These are phyloP conservation scores for Takashimella koratensis DNA, from an alignment of 1,284 basidiomycete genomes.

Conservation along the genomic window DNA sequence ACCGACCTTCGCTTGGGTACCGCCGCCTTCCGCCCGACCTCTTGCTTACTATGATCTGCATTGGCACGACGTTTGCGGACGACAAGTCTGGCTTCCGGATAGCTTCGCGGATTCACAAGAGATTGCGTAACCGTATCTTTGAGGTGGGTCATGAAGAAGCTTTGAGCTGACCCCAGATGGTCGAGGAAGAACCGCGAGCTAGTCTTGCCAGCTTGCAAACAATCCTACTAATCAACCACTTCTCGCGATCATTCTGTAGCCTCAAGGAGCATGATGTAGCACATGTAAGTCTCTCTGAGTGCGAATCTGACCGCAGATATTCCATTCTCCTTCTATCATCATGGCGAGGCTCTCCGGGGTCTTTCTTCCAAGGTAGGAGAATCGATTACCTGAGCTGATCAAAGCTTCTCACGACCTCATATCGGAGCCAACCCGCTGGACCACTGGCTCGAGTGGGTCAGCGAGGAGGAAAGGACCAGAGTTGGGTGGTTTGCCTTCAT, in stretches of 20 bases:
- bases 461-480: slow-evolving; percentile 22
- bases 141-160: slow-evolving; percentile 11
- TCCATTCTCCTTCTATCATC: slow-evolving; percentile 25
- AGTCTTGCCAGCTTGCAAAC: slow-evolving; percentile 19
- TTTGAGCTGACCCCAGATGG: slow-evolving; percentile 5
- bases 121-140: slow-evolving; percentile 21
- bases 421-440: slow-evolving; percentile 2
- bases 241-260: slow-evolving; percentile 25
- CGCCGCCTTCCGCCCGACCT: slow-evolving; percentile 23
- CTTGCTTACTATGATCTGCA: slow-evolving; percentile 22
- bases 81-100: slow-evolving; percentile 17
- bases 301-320: slow-evolving; percentile 12
- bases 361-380: slow-evolving; percentile 12
- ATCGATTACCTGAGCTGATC: not conserved
- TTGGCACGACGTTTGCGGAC: slow-evolving; percentile 23
- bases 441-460: slow-evolving; percentile 27
- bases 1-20: slow-evolving; percentile 21
- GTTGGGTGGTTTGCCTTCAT: slow-evolving; percentile 28
- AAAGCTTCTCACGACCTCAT: not conserved
- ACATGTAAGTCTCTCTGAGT: slow-evolving; percentile 12
- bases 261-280: slow-evolving; percentile 26
- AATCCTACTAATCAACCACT: slow-evolving; percentile 24
- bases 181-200: slow-evolving; percentile 23
- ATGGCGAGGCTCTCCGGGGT: slow-evolving; percentile 20
- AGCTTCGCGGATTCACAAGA: slow-evolving; percentile 16